A percentile compares a stretch with the other conserved stretches of the same genome.
Conservation (phyloP, 306 rosid species). For the Luffa acutangula region DNA sequence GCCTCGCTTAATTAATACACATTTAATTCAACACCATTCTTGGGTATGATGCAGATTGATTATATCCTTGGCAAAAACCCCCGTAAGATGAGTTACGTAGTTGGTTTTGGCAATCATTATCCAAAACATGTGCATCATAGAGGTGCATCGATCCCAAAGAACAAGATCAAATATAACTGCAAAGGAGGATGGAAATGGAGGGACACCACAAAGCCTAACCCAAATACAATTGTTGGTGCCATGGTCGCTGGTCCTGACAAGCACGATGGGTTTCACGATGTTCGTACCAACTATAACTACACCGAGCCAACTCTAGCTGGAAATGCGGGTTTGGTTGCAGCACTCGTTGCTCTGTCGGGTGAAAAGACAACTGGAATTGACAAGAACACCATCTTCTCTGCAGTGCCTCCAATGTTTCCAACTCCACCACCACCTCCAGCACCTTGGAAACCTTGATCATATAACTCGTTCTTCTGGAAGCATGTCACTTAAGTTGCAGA, state of each 20-base stretch:
- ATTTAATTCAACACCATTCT: background rate
- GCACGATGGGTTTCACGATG: constrained; percentile 84
- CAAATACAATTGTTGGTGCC: constrained; percentile 75
- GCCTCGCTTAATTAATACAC: background rate
- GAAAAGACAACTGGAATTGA: constrained; percentile 54
- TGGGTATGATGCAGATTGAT: constrained; percentile 54
- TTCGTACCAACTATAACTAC: constrained; percentile 81
- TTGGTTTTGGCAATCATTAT: constrained; percentile 75
- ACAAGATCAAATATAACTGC: constrained; percentile 75
- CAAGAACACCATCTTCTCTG: constrained; percentile 84
- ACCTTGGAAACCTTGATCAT: constrained; percentile 80
- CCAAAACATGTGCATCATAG: constrained; percentile 94
- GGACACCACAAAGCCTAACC: constrained; percentile 67
- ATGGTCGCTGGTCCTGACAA: constrained; percentile 99
- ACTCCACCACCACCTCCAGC: constrained; percentile 99
- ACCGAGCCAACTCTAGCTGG: constrained; percentile 96
- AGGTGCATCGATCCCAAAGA: constrained; percentile 90
- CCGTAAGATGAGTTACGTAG: constrained; percentile 75
- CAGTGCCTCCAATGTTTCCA: constrained; percentile 97
- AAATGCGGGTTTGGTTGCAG: constrained; percentile 89
- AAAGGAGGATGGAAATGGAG: constrained; percentile 99
- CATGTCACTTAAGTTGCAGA: background rate
- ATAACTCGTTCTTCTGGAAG: background rate
- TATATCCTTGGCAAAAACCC: constrained; percentile 93
- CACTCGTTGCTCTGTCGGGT: constrained; percentile 85